Evolutionary conservation across 2,329 filamentous ascomycete genomes (phyloP).

Genomic region (Nakataea oryzae): DNA sequence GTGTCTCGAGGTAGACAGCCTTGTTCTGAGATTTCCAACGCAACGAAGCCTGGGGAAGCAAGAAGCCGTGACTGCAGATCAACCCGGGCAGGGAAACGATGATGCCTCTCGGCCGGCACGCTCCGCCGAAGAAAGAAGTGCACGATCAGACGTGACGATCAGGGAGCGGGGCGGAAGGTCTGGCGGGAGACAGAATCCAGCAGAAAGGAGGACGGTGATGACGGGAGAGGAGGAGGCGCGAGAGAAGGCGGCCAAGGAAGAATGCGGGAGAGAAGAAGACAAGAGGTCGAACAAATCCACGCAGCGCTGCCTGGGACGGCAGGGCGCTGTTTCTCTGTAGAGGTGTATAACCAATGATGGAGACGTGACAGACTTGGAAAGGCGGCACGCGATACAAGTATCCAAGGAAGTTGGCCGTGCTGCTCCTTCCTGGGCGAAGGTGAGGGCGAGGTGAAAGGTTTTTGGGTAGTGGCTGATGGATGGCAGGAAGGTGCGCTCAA

Average conservation of each 20-base stretch:
- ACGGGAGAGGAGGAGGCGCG: not conserved
- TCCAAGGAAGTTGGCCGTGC: not conserved
- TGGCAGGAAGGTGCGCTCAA: not conserved
- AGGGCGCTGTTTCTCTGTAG: not conserved
- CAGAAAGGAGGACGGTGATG: not conserved
- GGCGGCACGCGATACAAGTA: not conserved
- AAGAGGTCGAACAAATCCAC: not conserved
- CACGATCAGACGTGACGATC: not conserved
- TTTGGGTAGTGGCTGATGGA: too few species aligned
- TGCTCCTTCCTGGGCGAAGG: not conserved
- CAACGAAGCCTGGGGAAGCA: not conserved
- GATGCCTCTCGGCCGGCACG: not conserved
- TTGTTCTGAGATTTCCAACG: not conserved
- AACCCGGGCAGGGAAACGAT: not conserved
- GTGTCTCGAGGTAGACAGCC: not conserved
- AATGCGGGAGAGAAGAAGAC: not conserved
- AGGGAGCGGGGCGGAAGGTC: not conserved
- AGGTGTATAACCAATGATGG: not conserved
- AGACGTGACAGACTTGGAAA: not conserved
- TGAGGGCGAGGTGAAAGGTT: not conserved
- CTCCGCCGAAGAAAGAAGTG: not conserved
- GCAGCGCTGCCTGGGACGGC: not conserved
- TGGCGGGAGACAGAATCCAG: not conserved
- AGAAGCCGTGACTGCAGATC: not conserved
- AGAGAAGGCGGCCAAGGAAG: not conserved